phyloP scores from a whole-genome alignment of 352 stramenopile genomes.

The Globisporangium alternatum region DNA sequence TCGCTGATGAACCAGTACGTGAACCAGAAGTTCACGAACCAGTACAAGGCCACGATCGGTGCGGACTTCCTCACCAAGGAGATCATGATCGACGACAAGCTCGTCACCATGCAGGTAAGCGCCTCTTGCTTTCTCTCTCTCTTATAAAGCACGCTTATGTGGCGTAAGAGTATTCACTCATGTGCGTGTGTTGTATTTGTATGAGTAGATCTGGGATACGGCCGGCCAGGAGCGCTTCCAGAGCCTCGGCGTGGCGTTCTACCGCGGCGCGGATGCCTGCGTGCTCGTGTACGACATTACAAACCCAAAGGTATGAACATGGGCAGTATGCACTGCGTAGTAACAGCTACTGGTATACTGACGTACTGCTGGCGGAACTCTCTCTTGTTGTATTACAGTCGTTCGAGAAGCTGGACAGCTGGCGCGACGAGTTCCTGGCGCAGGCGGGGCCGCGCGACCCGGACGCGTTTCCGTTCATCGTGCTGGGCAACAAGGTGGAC shows the following conservation, averaged over 20 bases:
- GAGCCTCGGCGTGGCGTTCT: constrained; percentile 97
- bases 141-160: not conserved
- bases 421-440: constrained; percentile 96
- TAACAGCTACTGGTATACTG: not conserved
- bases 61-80: constrained; percentile 99
- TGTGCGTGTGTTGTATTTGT: not conserved
- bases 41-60: constrained; percentile 99
- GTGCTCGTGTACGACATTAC: constrained; percentile 99
- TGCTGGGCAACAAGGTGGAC: constrained; percentile 99
- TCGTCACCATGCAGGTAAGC: constrained; percentile 92
- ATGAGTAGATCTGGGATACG: constrained; percentile 98
- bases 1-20: constrained; percentile 99
- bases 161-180: not conserved
- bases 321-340: not conserved
- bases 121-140: not conserved
- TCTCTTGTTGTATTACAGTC: constrained; percentile 42
- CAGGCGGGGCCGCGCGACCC: constrained; percentile 89
- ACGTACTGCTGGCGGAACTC: not conserved
- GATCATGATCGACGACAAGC: constrained; percentile 93
- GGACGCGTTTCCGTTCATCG: constrained; percentile 96
- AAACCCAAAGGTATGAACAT: constrained; percentile 82
- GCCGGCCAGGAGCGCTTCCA: constrained; percentile 99
- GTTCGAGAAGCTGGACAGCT: constrained; percentile 98
- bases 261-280: constrained; percentile 97
- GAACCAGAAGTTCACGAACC: constrained; percentile 97